Base-by-base conservation (phyloP, 1,284 basidiomycete species). In the Pterula multifida region DNA sequence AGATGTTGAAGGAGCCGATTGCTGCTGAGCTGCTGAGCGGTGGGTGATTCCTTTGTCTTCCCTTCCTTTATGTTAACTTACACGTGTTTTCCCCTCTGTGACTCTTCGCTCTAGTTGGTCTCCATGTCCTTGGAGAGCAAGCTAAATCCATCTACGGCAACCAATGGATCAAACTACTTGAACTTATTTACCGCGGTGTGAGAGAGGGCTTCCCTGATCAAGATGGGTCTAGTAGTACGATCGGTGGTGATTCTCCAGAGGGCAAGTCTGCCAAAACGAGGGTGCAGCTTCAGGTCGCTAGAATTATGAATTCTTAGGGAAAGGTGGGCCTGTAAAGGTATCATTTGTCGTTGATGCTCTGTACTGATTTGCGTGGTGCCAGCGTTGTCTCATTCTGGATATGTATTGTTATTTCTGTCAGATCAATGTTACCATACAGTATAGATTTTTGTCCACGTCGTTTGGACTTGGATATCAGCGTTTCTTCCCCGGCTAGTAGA, bases 161-260 rank as follows among this genome's bases (percentile, higher is more conserved):
- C 42, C 92, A 95, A 65, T 86, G 87, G 71, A 65, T 77, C 51
- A 94, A 94, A 62, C 63, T 92, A 45, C 70, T 91, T 35, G 73
- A 68, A 25, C 66, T 84, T 1, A 65, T 92, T 11, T 79, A 84
- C 56, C 72, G 79, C 48, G 79, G 79, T 6, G 72, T 78, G 36
- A 81, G 75, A 0, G 61, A 61, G 2, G 79, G 81, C 2, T 63
- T 79, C 42, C 68, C 68, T 25, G 64, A 66, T 51, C 50, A 51
- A 49, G 47, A 55, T 25, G 68, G 61, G 1, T 6, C 4, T 9
- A 9, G 3, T 4, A 24, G 13, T n/a, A 68, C 62, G 45, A 68
- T 85, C 26, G 83, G 83, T 13, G 80, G 79, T 0, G 56, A 63
- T 36, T 68, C 68, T 1, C 66, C 76, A 3, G 80, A 79, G 55